These are phyloP conservation scores for Rhodofomes roseus DNA, from an alignment of 1,284 basidiomycete species.

Conservation along the genomic window DNA sequence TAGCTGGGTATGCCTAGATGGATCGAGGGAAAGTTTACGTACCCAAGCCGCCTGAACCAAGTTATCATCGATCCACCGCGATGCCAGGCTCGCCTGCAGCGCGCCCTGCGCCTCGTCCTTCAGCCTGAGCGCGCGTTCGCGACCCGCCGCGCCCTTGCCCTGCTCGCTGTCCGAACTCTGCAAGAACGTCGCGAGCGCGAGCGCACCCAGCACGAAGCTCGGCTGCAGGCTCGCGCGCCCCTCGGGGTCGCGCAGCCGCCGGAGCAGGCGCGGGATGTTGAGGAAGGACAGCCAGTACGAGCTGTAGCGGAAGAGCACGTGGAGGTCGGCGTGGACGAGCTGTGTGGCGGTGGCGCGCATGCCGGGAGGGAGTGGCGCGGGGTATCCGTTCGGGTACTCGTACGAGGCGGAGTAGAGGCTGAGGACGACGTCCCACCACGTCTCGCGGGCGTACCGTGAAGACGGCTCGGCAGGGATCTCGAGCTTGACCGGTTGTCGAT, in stretches of 20 bases:
- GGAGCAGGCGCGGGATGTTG: constrained; percentile 64
- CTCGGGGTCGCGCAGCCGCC: constrained; percentile 50
- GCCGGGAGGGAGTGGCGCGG: constrained; percentile 33
- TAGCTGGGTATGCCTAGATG: neutral
- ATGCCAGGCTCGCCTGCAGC: constrained; percentile 67
- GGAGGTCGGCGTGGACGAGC: constrained; percentile 53
- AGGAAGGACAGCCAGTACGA: constrained; percentile 73
- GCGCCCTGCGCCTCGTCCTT: constrained; percentile 64
- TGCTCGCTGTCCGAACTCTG: constrained; percentile 61
- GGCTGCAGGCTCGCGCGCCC: constrained; percentile 60
- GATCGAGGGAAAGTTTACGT: constrained; percentile 20
- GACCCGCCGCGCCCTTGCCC: constrained; percentile 38
- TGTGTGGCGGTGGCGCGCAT: constrained; percentile 43
- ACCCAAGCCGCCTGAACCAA: constrained; percentile 76
- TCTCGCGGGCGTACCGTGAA: constrained; percentile 60
- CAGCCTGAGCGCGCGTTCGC: constrained; percentile 52
- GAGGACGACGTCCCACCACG: constrained; percentile 75
- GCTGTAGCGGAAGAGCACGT: constrained; percentile 58
- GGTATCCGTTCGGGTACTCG: constrained; percentile 22
- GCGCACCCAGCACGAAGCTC: constrained; percentile 57
- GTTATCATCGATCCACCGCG: constrained; percentile 66
- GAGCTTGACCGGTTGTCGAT: neutral
- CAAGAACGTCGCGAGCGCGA: constrained; percentile 63
- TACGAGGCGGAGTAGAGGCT: constrained; percentile 45
- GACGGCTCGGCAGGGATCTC: constrained; percentile 50